Evolutionary conservation across 345 rosid species (phyloP).

Genomic region (Pseudoturritis turrita): DNA sequence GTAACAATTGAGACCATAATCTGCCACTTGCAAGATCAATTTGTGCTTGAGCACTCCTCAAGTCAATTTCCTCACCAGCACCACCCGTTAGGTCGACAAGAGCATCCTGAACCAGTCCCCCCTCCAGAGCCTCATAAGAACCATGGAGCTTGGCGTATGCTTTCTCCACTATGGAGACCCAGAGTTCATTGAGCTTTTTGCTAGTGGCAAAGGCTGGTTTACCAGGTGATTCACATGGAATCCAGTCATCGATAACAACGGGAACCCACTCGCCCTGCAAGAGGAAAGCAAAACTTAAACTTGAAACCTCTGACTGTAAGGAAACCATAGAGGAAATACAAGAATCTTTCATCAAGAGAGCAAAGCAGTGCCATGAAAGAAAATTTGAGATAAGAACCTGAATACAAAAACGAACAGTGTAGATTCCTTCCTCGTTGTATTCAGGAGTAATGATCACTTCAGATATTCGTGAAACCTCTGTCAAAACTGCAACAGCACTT

Average conservation of each 20-base stretch:
- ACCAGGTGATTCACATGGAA: conserved; percentile 93
- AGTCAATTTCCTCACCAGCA: conserved; percentile 99
- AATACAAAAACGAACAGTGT: conserved; percentile 98
- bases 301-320: background rate
- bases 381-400: conserved; percentile 56
- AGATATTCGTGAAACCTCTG: conserved; percentile 91
- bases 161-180: conserved; percentile 97
- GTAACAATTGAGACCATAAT: conserved; percentile 96
- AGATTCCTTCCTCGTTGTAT: conserved; percentile 97
- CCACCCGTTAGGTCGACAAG: conserved; percentile 99
- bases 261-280: conserved; percentile 99
- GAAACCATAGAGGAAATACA: conserved; percentile 9
- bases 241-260: conserved; percentile 98
- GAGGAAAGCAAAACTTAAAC: background rate
- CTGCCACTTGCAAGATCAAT: conserved; percentile 99
- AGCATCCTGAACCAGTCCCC: conserved; percentile 99
- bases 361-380: background rate
- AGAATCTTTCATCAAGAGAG: conserved; percentile 13
- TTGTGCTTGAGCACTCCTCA: conserved; percentile 98
- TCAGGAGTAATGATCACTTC: conserved; percentile 97
- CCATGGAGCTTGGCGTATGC: conserved; percentile 99
- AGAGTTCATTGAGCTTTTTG: conserved; percentile 79
- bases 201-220: conserved; percentile 99
- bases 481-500: conserved; percentile 96
- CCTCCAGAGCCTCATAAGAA: conserved; percentile 98